Evolutionary conservation across 257 asterid genomes (phyloP).

Genomic region (Lycium ferocissimum): DNA sequence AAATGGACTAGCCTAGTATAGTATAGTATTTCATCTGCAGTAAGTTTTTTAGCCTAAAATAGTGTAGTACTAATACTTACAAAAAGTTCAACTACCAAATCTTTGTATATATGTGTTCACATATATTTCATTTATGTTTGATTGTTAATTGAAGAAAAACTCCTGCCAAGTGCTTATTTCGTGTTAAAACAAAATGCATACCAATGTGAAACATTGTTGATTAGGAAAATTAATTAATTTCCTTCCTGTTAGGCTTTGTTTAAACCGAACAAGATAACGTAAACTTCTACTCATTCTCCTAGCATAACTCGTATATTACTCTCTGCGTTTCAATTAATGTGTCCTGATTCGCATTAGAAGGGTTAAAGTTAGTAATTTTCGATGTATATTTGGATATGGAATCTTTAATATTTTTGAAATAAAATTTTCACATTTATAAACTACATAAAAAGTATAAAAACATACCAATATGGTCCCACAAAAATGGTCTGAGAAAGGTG

Average conservation of each 20-base stretch:
- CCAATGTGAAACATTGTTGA: background rate
- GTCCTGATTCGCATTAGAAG: no score
- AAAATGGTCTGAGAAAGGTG: no score
- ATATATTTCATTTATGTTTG: background rate
- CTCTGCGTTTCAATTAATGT: no score
- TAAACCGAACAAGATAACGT: background rate
- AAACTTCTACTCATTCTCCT: background rate
- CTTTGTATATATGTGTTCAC: background rate
- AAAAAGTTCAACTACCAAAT: background rate
- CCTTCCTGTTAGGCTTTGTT: background rate
- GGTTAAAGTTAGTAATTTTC: no score
- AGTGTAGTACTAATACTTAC: background rate
- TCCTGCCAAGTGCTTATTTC: background rate
- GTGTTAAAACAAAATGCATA: background rate
- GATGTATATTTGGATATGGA: no score
- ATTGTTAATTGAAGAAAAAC: background rate
- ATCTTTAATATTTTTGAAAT: no score
- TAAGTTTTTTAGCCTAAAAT: background rate
- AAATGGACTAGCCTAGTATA: background rate
- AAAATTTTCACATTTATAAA: no score
- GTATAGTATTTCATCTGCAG: no score
- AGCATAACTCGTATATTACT: background rate
- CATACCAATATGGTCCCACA: no score
- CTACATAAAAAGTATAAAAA: no score
- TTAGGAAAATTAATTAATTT: slow-evolving; percentile 8